Evolutionary conservation across 2,329 filamentous ascomycete species (phyloP).

Genomic region (Zasmidium cellare): DNA sequence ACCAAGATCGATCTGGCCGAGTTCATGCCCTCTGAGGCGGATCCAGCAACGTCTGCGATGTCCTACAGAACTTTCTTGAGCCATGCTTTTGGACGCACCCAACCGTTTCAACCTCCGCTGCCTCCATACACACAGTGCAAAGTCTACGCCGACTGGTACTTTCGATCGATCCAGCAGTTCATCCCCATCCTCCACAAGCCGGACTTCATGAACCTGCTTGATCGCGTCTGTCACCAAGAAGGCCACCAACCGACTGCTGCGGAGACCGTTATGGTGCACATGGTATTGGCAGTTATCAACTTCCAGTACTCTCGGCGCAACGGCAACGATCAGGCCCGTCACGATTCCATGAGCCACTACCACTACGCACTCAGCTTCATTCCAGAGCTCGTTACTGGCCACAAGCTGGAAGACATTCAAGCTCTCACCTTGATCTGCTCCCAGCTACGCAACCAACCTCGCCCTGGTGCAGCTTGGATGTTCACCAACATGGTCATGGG

Average conservation of each 20-base stretch:
- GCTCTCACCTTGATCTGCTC: constrained; percentile 70
- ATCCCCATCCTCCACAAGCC: constrained; percentile 76
- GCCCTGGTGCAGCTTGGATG: constrained; percentile 72
- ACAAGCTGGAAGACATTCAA: constrained; percentile 67
- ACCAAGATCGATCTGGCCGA: constrained; percentile 77
- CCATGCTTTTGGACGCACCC: constrained; percentile 59
- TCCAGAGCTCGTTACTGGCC: constrained; percentile 62
- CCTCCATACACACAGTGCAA: constrained; percentile 66
- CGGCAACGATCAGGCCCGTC: constrained; percentile 56
- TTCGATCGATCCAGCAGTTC: constrained; percentile 70
- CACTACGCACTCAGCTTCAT: constrained; percentile 72
- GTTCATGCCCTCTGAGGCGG: constrained; percentile 66
- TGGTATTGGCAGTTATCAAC: constrained; percentile 76
- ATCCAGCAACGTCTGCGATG: constrained; percentile 61
- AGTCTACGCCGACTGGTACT: constrained; percentile 73
- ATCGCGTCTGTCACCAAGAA: constrained; percentile 67
- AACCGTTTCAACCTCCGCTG: constrained; percentile 59
- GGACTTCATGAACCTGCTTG: constrained; percentile 67
- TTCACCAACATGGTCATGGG: constrained; percentile 65
- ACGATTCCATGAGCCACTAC: constrained; percentile 74
- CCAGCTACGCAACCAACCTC: constrained; percentile 75
- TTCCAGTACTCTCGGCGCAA: constrained; percentile 77
- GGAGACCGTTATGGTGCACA: constrained; percentile 71
- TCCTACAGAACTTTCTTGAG: constrained; percentile 71
- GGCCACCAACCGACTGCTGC: constrained; percentile 62